Evolutionary conservation across 305 asterid species (phyloP).

Genomic region (Salvia sclarea): DNA sequence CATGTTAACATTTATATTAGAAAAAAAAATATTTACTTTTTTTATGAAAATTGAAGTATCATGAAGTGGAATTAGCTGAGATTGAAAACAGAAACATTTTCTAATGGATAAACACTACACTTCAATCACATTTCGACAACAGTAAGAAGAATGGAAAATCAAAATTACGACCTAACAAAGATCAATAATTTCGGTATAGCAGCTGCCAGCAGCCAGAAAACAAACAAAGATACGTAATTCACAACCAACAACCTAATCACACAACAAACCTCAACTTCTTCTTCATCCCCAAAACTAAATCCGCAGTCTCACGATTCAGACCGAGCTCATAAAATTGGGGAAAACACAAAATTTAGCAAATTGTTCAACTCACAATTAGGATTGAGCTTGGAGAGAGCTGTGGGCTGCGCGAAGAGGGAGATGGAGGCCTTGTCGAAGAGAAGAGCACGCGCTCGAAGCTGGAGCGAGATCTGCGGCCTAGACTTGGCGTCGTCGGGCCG

Average conservation of each 20-base stretch:
- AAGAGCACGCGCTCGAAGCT: slow-evolving; percentile 95
- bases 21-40: background rate
- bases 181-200: background rate
- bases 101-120: background rate
- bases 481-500: slow-evolving; percentile 58
- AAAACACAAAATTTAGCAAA: slow-evolving; percentile 1
- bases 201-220: background rate
- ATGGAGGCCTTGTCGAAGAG: slow-evolving; percentile 81
- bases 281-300: background rate
- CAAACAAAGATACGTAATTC: background rate
- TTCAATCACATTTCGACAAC: slow-evolving; percentile 8
- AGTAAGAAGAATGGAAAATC: slow-evolving; percentile 2
- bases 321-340: slow-evolving; percentile 5
- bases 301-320: slow-evolving; percentile 7
- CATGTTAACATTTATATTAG: background rate
- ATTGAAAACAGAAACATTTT: background rate
- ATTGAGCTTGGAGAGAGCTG: slow-evolving; percentile 62
- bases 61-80: background rate
- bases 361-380: slow-evolving; percentile 61
- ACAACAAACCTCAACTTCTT: background rate
- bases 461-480: slow-evolving; percentile 71
- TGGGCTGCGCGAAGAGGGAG: slow-evolving; percentile 46
- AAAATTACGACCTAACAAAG: background rate
- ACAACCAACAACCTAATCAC: background rate
- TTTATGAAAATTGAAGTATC: background rate